A percentile compares a stretch with the other conserved stretches of the same genome.
phyloP scores from a whole-genome alignment of 345 rosid genomes.

The Gossypium longicalyx region DNA sequence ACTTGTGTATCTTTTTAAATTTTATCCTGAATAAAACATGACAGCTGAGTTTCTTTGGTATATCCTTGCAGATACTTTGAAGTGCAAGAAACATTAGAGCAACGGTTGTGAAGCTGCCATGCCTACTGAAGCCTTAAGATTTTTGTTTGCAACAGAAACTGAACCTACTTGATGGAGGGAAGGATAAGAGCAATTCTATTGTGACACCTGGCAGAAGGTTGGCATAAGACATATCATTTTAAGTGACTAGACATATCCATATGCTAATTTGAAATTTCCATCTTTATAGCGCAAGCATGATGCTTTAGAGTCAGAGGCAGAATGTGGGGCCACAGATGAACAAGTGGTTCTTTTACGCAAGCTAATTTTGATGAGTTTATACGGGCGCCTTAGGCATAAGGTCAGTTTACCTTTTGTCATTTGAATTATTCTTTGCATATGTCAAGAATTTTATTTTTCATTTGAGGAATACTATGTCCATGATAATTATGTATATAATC shows the following conservation, averaged over 20 bases:
- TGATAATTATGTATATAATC: not conserved
- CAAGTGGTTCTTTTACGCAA: slow-evolving; percentile 60
- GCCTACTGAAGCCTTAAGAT: slow-evolving; percentile 63
- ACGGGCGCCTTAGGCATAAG: slow-evolving; percentile 70
- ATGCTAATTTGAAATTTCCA: slow-evolving; percentile 19
- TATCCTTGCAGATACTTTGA: slow-evolving; percentile 37
- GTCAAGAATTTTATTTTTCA: not conserved
- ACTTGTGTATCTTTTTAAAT: not conserved
- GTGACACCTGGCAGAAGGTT: slow-evolving; percentile 61
- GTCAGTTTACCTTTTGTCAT: slow-evolving; percentile 33
- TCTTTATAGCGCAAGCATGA: slow-evolving; percentile 54
- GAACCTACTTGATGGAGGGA: slow-evolving; percentile 33
- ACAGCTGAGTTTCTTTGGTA: not conserved
- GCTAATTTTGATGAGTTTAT: slow-evolving; percentile 78
- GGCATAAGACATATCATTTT: slow-evolving; percentile 14
- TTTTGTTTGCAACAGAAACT: slow-evolving; percentile 35
- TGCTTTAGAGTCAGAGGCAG: slow-evolving; percentile 34
- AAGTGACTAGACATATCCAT: slow-evolving; percentile 1
- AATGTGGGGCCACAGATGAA: slow-evolving; percentile 27
- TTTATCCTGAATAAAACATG: not conserved
- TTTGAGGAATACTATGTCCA: not conserved
- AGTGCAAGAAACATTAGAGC: slow-evolving; percentile 47
- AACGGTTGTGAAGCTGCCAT: slow-evolving; percentile 68
- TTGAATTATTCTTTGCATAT: not conserved
- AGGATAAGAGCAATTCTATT: slow-evolving; percentile 19